phyloP scores from a whole-genome alignment of 83 land plant genomes.

The Picea mariana region DNA sequence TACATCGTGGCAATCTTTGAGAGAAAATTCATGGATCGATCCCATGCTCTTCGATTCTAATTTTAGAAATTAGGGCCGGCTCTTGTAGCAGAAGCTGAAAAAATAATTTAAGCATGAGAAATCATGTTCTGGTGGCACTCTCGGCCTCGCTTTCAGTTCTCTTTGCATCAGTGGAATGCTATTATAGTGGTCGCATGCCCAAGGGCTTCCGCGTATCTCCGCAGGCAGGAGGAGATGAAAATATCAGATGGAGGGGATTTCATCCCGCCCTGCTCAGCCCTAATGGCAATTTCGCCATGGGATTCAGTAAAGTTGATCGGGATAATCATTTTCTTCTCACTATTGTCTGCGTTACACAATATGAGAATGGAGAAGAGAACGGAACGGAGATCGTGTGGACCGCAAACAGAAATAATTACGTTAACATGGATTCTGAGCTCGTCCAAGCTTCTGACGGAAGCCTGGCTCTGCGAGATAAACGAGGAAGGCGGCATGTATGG shows the following conservation, averaged over 20 bases:
- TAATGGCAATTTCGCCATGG: conserved; percentile 40
- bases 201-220: conserved; percentile 41
- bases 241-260: conserved; percentile 10
- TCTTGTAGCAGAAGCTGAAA: too few relatives aligned
- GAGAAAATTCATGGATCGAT: too few relatives aligned
- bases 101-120: too few relatives aligned
- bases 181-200: conserved; percentile 1
- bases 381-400: conserved; percentile 50
- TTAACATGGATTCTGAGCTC: conserved; percentile 18
- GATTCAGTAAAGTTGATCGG: conserved; percentile 36
- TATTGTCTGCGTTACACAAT: conserved; percentile 40
- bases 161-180: too few relatives aligned
- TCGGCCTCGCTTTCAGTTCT: too few relatives aligned
- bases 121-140: too few relatives aligned
- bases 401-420: conserved; percentile 21
- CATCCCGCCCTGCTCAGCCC: conserved; percentile 52
- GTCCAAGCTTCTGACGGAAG: conserved; percentile 47
- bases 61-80: too few relatives aligned
- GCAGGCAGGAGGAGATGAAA: conserved; percentile 3
- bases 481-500: conserved; percentile 37
- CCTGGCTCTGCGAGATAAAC: conserved; percentile 37
- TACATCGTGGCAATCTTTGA: too few relatives aligned
- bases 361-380: conserved; percentile 21
- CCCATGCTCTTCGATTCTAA: too few relatives aligned
- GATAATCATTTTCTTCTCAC: background rate